phyloP scores from a whole-genome alignment of 2,329 filamentous ascomycete species.

The Diaporthe caulivora region DNA sequence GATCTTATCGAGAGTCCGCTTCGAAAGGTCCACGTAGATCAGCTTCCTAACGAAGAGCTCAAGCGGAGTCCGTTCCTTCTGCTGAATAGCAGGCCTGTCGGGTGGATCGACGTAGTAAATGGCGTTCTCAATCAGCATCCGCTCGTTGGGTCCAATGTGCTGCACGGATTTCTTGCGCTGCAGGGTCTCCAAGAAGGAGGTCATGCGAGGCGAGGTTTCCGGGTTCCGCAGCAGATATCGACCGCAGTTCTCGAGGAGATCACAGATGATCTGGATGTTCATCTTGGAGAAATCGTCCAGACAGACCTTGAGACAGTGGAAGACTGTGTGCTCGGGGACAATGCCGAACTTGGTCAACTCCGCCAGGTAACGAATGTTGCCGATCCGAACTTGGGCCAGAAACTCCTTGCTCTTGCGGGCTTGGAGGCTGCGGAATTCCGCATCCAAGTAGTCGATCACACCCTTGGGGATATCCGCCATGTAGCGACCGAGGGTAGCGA shows the following conservation, averaged over 20 bases:
- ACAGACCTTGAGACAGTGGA: slow-evolving; percentile 97
- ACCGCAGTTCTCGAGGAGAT: slow-evolving; percentile 95
- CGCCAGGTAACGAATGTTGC: slow-evolving; percentile 97
- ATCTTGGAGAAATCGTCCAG: slow-evolving; percentile 97
- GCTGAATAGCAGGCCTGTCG: slow-evolving; percentile 91
- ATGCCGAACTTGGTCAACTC: slow-evolving; percentile 98
- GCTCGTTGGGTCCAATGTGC: slow-evolving; percentile 93
- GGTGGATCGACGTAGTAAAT: slow-evolving; percentile 98
- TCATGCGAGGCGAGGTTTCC: slow-evolving; percentile 93
- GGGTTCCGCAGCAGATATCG: slow-evolving; percentile 92
- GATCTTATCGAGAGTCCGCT: slow-evolving; percentile 92
- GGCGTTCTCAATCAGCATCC: slow-evolving; percentile 98
- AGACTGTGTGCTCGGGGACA: slow-evolving; percentile 98
- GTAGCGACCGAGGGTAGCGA: slow-evolving; percentile 93
- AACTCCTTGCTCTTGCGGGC: slow-evolving; percentile 98
- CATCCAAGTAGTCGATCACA: slow-evolving; percentile 91
- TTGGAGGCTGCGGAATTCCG: slow-evolving; percentile 96
- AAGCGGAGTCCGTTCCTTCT: slow-evolving; percentile 94
- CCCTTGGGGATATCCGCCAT: slow-evolving; percentile 95
- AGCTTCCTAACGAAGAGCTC: slow-evolving; percentile 94
- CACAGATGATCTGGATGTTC: slow-evolving; percentile 99
- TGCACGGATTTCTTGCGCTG: slow-evolving; percentile 96
- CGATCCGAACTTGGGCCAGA: slow-evolving; percentile 89
- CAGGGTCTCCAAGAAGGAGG: slow-evolving; percentile 91
- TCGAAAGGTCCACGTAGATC: slow-evolving; percentile 93